Conservation (phyloP, 1,284 basidiomycete species). For the Xerocomus minutiporus region DNA sequence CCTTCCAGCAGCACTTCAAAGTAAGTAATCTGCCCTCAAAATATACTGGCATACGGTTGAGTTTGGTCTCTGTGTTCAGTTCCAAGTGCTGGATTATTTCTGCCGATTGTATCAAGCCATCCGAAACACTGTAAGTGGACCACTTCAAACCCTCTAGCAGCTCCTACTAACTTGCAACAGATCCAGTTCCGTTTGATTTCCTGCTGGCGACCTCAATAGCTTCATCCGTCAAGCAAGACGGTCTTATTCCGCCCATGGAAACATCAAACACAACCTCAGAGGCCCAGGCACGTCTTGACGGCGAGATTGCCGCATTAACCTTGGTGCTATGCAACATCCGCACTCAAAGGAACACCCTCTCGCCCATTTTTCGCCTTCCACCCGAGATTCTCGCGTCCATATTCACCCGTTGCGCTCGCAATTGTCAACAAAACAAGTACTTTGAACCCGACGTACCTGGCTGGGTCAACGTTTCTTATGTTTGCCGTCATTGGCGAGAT, state of each 20-base stretch:
- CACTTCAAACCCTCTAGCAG: background rate
- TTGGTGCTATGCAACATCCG: conserved; percentile 29
- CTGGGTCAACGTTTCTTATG: conserved; percentile 29
- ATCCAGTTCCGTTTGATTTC: background rate
- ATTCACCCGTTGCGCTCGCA: conserved; percentile 18
- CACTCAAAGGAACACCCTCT: conserved; percentile 30
- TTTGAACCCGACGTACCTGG: conserved; percentile 4
- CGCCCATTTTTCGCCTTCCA: conserved; percentile 32
- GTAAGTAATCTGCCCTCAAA: too few relatives aligned
- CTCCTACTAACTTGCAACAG: background rate
- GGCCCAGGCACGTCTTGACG: conserved; percentile 28
- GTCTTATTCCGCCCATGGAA: background rate
- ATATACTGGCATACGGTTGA: too few relatives aligned
- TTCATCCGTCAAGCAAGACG: background rate
- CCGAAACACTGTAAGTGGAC: background rate
- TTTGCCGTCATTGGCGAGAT: conserved; percentile 37
- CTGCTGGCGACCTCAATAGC: background rate
- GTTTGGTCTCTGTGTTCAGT: background rate
- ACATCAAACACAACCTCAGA: background rate
- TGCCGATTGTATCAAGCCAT: background rate
- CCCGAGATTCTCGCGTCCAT: conserved; percentile 28
- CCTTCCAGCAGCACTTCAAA: too few relatives aligned
- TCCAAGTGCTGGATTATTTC: background rate
- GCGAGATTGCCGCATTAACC: conserved; percentile 31
- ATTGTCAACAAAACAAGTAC: background rate